A percentile compares a stretch with the other conserved stretches of the same genome.
Evolutionary conservation across 2,329 filamentous ascomycete genomes (phyloP).

Genomic region (Scytalidium sp.): DNA sequence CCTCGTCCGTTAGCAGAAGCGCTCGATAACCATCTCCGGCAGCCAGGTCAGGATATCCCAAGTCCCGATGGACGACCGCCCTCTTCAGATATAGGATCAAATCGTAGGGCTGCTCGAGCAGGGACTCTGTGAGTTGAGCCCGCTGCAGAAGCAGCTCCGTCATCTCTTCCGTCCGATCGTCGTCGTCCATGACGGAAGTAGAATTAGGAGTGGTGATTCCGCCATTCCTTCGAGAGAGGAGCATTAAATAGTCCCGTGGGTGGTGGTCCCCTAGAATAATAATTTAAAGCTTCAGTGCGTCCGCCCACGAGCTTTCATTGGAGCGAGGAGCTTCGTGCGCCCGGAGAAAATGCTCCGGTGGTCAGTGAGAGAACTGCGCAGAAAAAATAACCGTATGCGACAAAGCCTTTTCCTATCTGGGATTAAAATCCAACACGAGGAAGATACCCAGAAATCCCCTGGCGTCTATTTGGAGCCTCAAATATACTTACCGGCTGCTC

Average conservation of each 20-base stretch:
- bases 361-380: background rate
- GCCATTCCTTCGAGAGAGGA: background rate
- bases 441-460: background rate
- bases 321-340: background rate
- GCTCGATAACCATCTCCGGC: constrained; percentile 88
- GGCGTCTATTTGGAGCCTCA: background rate
- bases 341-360: background rate
- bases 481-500: too few species aligned
- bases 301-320: background rate
- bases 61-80: constrained; percentile 65
- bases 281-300: background rate
- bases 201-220: background rate
- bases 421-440: background rate
- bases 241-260: background rate
- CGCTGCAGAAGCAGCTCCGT: constrained; percentile 48
- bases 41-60: constrained; percentile 88
- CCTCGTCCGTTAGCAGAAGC: constrained; percentile 80
- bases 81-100: constrained; percentile 65
- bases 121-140: constrained; percentile 51
- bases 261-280: background rate
- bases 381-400: background rate
- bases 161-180: constrained; percentile 10
- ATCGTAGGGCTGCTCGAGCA: constrained; percentile 55
- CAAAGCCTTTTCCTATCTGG: background rate
- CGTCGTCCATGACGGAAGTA: constrained; percentile 18